Conservation (phyloP, 164 flowering plant genomes). For the Echeveria elegans region DNA sequence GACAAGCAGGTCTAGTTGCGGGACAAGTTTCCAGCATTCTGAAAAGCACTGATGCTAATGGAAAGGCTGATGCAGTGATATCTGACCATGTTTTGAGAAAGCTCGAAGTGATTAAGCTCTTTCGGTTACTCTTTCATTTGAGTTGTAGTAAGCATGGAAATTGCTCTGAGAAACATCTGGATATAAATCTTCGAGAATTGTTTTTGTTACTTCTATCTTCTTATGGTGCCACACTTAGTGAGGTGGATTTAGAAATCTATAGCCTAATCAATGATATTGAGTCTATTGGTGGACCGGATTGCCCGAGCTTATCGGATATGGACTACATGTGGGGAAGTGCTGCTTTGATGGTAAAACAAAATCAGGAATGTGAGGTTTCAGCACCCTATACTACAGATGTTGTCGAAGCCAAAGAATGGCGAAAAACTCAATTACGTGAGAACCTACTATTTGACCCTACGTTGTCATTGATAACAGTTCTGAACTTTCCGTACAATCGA, state of each 20-base stretch:
- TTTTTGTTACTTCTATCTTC: slow-evolving; percentile 58
- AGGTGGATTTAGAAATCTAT: slow-evolving; percentile 66
- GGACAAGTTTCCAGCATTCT: slow-evolving; percentile 66
- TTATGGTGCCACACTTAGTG: slow-evolving; percentile 74
- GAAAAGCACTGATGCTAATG: slow-evolving; percentile 22
- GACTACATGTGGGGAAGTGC: slow-evolving; percentile 89
- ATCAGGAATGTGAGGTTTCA: slow-evolving; percentile 24
- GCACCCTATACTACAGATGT: slow-evolving; percentile 19
- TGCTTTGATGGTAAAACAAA: slow-evolving; percentile 42
- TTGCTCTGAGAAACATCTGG: slow-evolving; percentile 28
- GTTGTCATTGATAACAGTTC: slow-evolving; percentile 46
- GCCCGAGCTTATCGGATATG: slow-evolving; percentile 34
- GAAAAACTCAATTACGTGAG: slow-evolving; percentile 61
- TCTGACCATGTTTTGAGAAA: slow-evolving; percentile 19
- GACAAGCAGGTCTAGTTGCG: slow-evolving; percentile 31
- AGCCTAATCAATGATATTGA: slow-evolving; percentile 52
- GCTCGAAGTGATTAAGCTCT: slow-evolving; percentile 65
- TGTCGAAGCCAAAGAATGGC: slow-evolving; percentile 36
- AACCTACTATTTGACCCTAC: slow-evolving; percentile 62
- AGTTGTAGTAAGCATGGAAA: slow-evolving; percentile 14
- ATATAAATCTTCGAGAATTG: slow-evolving; percentile 49
- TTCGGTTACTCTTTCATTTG: slow-evolving; percentile 41
- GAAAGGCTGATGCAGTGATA: slow-evolving; percentile 15
- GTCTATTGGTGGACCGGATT: slow-evolving; percentile 24
- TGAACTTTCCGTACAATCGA: slow-evolving; percentile 58